A percentile compares a stretch with the other conserved stretches of the same genome.
phyloP scores from a whole-genome alignment of 208 protist genomes.

The Crithidia thermophila region DNA sequence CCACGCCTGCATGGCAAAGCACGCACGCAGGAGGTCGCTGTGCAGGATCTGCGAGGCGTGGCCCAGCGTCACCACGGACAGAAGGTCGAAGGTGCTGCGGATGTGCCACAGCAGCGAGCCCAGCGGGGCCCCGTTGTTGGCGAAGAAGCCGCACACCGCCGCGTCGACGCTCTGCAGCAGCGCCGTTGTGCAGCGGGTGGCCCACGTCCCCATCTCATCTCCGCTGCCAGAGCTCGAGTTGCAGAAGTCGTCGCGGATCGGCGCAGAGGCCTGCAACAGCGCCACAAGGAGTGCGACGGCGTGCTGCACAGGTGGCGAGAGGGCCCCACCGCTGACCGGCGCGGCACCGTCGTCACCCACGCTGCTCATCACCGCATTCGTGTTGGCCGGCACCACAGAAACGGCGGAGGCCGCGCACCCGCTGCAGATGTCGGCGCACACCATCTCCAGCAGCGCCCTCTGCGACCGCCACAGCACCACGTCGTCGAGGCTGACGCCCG shows the following conservation, averaged over 20 bases:
- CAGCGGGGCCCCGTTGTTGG: constrained; percentile 29
- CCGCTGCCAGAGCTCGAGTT: constrained; percentile 16
- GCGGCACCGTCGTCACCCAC: not conserved
- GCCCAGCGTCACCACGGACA: constrained; percentile 59
- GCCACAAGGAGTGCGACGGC: constrained; percentile 61
- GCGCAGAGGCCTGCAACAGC: constrained; percentile 62
- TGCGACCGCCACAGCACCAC: constrained; percentile 62
- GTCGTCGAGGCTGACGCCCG: constrained; percentile 66
- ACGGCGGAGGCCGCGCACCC: not conserved
- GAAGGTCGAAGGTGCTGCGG: constrained; percentile 60
- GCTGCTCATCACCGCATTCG: not conserved
- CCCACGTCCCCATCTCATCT: constrained; percentile 34
- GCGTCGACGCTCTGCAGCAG: constrained; percentile 62
- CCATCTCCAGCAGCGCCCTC: constrained; percentile 54
- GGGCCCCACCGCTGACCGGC: not conserved
- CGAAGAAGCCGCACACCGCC: constrained; percentile 45
- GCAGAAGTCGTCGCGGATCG: constrained; percentile 76
- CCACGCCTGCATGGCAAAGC: constrained; percentile 74
- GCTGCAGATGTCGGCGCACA: constrained; percentile 59
- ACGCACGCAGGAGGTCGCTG: constrained; percentile 48
- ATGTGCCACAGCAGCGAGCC: constrained; percentile 49
- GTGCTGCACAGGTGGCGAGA: constrained; percentile 21
- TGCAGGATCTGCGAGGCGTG: constrained; percentile 65
- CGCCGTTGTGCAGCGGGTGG: constrained; percentile 52
- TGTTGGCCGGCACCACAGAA: not conserved